These are phyloP conservation scores for Barnettozyma botsteinii DNA, from an alignment of 805 yeast species.

Conservation along the genomic window DNA sequence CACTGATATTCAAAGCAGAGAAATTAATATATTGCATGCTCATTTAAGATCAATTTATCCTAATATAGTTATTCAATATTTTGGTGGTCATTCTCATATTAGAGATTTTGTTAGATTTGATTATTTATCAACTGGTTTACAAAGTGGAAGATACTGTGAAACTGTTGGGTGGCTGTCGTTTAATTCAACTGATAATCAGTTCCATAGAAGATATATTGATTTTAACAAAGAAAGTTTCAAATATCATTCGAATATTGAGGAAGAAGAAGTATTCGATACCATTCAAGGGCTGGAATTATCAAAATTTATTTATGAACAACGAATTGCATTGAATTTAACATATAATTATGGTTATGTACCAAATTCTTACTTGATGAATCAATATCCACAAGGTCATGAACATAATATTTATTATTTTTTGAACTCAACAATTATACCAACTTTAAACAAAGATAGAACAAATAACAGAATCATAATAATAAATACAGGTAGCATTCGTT, in stretches of 20 bases:
- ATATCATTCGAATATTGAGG: slow-evolving; percentile 42
- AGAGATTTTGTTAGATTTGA: slow-evolving; percentile 77
- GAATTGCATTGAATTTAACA: slow-evolving; percentile 48
- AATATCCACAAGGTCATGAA: slow-evolving; percentile 56
- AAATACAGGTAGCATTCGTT: slow-evolving; percentile 86
- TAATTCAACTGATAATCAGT: slow-evolving; percentile 30
- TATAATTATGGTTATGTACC: slow-evolving; percentile 62
- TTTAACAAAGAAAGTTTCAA: slow-evolving; percentile 69
- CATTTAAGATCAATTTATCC: slow-evolving; percentile 57
- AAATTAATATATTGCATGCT: slow-evolving; percentile 30
- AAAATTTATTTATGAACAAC: slow-evolving; percentile 34
- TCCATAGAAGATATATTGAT: slow-evolving; percentile 71
- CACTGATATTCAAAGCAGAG: slow-evolving; percentile 30
- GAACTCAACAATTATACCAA: slow-evolving; percentile 49
- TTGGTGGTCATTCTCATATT: slow-evolving; percentile 94
- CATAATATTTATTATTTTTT: slow-evolving; percentile 56
- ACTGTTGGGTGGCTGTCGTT: slow-evolving; percentile 86
- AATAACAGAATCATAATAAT: slow-evolving; percentile 49
- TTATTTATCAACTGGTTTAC: slow-evolving; percentile 63
- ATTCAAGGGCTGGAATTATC: slow-evolving; percentile 46
- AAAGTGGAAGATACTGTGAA: slow-evolving; percentile 90
- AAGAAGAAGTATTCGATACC: slow-evolving; percentile 58
- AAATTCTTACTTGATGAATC: slow-evolving; percentile 56
- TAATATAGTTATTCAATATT: slow-evolving; percentile 63
- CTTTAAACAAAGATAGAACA: slow-evolving; percentile 27